Conservation (phyloP, 805 yeast genomes). For the Lachancea sp. region DNA sequence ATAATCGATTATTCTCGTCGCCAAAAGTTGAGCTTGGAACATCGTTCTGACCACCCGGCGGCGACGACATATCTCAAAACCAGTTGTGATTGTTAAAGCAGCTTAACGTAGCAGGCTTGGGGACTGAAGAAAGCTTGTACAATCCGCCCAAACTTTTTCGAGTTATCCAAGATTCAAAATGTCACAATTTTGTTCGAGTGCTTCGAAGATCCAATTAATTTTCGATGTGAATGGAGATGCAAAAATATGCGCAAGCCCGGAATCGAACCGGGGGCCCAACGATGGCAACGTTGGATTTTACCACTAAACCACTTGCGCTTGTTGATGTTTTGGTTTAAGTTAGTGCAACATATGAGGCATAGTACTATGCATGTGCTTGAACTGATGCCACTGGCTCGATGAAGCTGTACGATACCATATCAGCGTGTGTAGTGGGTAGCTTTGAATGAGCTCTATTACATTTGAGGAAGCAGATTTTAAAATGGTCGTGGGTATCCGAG, state of each 20-base stretch:
- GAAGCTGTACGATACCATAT: too few relatives aligned
- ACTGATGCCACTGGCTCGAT: too few relatives aligned
- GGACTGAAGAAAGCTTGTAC: too few relatives aligned
- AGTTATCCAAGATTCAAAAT: too few relatives aligned
- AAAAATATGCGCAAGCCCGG: slow-evolving; percentile 13
- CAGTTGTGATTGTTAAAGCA: background rate
- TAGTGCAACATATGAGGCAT: too few relatives aligned
- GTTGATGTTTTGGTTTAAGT: too few relatives aligned
- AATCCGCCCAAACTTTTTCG: too few relatives aligned
- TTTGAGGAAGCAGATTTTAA: too few relatives aligned
- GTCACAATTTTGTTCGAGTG: background rate
- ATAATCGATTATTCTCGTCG: slow-evolving; percentile 4
- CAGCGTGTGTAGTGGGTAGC: too few relatives aligned
- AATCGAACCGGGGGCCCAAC: slow-evolving; percentile 14
- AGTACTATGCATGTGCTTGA: too few relatives aligned
- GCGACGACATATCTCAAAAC: slow-evolving; percentile 5
- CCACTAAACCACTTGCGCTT: slow-evolving; percentile 13
- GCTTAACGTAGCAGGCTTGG: background rate
- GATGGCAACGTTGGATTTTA: slow-evolving; percentile 13
- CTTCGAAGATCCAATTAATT: background rate
- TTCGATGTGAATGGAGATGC: background rate
- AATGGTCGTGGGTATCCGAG: too few relatives aligned
- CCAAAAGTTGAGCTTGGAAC: background rate
- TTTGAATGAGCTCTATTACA: too few relatives aligned
- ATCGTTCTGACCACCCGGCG: background rate